Conservation (phyloP, 1,139 yeast species). For the Casaregolazyma lundiana region DNA sequence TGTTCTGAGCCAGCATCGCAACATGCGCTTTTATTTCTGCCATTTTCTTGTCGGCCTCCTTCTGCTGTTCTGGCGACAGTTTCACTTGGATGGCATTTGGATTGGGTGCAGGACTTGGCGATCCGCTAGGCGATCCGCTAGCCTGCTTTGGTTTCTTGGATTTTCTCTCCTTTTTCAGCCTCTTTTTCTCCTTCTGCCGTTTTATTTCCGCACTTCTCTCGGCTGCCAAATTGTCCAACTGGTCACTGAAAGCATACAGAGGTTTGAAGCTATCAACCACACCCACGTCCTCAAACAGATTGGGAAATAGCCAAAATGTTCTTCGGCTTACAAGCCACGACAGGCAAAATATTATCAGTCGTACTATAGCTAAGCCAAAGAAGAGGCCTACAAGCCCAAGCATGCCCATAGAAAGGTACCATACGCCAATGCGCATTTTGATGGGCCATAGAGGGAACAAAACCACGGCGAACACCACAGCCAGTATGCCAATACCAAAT, state of each 20-base stretch:
- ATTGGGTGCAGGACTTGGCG: constrained; percentile 8
- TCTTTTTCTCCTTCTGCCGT: constrained; percentile 15
- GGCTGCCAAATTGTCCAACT: constrained; percentile 27
- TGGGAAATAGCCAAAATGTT: constrained; percentile 94
- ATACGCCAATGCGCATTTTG: constrained; percentile 83
- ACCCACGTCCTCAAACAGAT: constrained; percentile 92
- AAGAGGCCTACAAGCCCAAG: constrained; percentile 72
- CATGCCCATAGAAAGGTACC: constrained; percentile 78
- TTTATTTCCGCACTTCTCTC: constrained; percentile 4
- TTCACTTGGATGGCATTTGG: constrained; percentile 10
- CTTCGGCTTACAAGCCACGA: constrained; percentile 57
- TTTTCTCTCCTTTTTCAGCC: constrained; percentile 16
- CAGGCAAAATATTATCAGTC: constrained; percentile 66
- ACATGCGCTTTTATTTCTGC: constrained; percentile 12
- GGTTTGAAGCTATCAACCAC: constrained; percentile 91
- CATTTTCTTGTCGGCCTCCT: constrained; percentile 12
- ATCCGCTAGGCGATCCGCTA: neutral
- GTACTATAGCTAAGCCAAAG: constrained; percentile 71
- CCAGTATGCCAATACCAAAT: constrained; percentile 61
- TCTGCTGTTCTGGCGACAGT: constrained; percentile 12
- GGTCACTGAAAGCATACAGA: constrained; percentile 74
- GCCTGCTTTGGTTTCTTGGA: constrained; percentile 11
- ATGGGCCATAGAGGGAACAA: constrained; percentile 96
- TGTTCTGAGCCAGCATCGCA: constrained; percentile 12
- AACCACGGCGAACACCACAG: constrained; percentile 68